Evolutionary conservation across 345 rosid genomes (phyloP).

Genomic region (Carallia brachiata): DNA sequence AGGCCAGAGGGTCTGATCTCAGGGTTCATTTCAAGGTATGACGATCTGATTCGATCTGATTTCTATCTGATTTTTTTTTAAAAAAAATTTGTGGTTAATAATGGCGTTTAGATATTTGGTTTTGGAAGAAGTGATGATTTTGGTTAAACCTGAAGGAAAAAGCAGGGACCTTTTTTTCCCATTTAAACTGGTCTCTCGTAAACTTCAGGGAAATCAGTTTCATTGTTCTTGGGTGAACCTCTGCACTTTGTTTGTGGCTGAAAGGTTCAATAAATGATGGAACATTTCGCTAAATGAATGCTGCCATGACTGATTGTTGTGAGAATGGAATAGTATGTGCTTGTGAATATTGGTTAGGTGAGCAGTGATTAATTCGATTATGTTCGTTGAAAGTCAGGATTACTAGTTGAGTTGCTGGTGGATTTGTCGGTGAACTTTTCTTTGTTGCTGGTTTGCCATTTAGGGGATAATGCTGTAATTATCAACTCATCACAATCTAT

Average conservation of each 20-base stretch:
- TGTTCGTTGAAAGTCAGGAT: no score
- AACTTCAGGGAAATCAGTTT: conserved; percentile 32
- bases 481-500: no score
- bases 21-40: conserved; percentile 94
- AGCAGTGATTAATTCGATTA: no score
- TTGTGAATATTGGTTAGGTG: no score
- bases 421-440: no score
- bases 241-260: conserved; percentile 31
- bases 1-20: conserved; percentile 92
- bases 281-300: conserved; percentile 16
- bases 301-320: no score
- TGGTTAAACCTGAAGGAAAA: conserved; percentile 50
- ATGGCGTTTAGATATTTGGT: background rate
- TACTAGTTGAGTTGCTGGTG: no score
- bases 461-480: no score
- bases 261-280: conserved; percentile 63
- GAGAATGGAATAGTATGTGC: no score
- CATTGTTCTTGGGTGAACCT: conserved; percentile 59
- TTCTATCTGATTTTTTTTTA: background rate
- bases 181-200: conserved; percentile 38
- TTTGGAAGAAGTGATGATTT: background rate
- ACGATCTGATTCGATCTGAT: background rate
- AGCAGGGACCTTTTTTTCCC: conserved; percentile 37
- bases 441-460: no score
- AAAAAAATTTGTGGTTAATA: background rate